Evolutionary conservation across 352 stramenopile genomes (phyloP).

Genomic region (Blastocystis sp.): DNA sequence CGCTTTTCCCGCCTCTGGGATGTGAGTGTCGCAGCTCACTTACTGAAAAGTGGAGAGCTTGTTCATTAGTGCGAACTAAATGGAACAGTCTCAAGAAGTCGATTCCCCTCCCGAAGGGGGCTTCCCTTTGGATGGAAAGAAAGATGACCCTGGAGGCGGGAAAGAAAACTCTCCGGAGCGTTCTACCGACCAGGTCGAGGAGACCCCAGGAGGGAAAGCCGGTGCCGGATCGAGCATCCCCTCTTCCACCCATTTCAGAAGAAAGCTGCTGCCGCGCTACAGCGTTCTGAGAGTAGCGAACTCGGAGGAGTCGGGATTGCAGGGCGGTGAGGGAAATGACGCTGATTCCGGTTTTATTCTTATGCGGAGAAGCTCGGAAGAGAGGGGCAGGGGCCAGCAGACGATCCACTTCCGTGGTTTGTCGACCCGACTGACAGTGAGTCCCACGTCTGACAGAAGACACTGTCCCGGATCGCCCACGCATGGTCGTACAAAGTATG

Average conservation of each 20-base stretch:
- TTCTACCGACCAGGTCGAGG: not conserved
- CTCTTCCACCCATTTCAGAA: not conserved
- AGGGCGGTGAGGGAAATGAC: not conserved
- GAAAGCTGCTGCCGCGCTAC: not conserved
- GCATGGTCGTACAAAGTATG: not conserved
- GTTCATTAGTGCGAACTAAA: not conserved
- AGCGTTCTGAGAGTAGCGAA: not conserved
- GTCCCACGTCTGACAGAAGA: not conserved
- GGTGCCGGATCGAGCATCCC: not conserved
- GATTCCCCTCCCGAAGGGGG: not conserved
- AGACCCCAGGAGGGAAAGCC: not conserved
- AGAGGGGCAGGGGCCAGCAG: not conserved
- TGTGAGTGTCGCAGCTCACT: not conserved
- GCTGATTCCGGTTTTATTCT: not conserved
- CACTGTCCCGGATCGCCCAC: not conserved
- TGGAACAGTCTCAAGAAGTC: constrained; percentile 28
- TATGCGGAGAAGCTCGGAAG: not conserved
- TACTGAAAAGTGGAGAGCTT: not conserved
- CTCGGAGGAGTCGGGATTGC: not conserved
- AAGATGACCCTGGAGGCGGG: not conserved
- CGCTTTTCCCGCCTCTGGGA: not conserved
- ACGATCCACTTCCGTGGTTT: not conserved
- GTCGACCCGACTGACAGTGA: not conserved
- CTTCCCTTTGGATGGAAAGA: not conserved
- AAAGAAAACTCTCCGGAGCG: not conserved